Evolutionary conservation across 139 green algal genomes (phyloP), one percentile per base, ranked within the genome.

Genomic region (Volvox reticuliferus): DNA sequence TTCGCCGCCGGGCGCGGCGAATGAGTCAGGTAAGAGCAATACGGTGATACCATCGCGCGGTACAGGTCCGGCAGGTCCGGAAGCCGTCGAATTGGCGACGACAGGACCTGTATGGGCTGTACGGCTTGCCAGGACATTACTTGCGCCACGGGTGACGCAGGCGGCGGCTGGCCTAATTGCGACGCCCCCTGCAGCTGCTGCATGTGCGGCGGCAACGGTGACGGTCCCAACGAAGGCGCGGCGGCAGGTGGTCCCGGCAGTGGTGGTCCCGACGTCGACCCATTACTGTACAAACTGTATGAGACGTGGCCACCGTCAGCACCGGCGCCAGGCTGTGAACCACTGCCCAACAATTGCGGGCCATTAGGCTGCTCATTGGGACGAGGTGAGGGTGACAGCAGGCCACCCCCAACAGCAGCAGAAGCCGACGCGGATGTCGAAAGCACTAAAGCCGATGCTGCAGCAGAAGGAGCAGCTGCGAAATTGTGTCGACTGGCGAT

Each of bases 31-130:
- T 90, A 90, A 28, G 85, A 76, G 16, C 73, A 75, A 75, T 90
- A 90, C n/a, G 86, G 86, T 44, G 86, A 90, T 2, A 90, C 86
- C 86, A 90, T 90, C 19, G 86, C 86, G 30, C 73, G 71, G 86
- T 90, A 90, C 19, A 90, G 86, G 21, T 75, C 86, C 0, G 86
- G 55, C 50, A 77, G 50, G 30, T 90, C 86, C 9, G 86, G 86
- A 2, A 90, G 86, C 18, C 86, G 69, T 17, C 86, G 71, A 21
- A 90, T 90, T 12, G 86, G 86, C 2, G 86, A 90, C 17, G 86
- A 90, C 44, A 90, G n/a, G 21, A 90, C 71, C 50, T 84, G 73
- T n/a, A 90, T 90, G 1, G 86, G 86, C 71, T 90, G 86, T 26
- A 90, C 86, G 0, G 86, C 86, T 30, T 90, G 50, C 86, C 86